Evolutionary conservation across 352 stramenopile genomes (phyloP), one percentile per base, ranked within the genome.

Genomic region (Globisporangium spiculum): DNA sequence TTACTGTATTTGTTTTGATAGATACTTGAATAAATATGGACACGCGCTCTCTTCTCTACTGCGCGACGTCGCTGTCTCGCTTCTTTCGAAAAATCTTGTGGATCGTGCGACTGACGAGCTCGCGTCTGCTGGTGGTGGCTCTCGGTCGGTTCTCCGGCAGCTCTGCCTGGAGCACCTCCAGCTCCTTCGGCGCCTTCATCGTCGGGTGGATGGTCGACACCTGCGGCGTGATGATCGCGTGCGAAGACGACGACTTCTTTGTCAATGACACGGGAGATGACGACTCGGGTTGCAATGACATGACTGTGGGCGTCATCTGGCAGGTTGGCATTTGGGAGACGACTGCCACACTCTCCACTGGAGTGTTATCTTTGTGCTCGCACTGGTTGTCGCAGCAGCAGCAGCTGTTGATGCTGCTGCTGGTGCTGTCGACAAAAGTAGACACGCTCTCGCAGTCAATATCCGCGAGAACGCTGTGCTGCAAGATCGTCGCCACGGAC

Each of bases 401-500:
- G 22, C 26, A 32, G 27, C 27, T 32, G 27, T 32, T 32, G 27
- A 32, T 55, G 30, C 20, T 22, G 18, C 4, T 52, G 6, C 18
- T 52, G 18, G 0, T 52, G 18, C 4, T 22, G 6, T 52, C 44
- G 6, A 3, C 20, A 26, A 36, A 9, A 41, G 16, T 18, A 18
- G 20, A 12, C 4, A 18, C 53, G 20, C 44, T 27, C 7, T 62
- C 56, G n/a, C 54, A 63, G 41, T 63, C 64, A 10, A 69, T 52
- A n/a, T 14, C 41, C 9, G 20, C 38, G 12, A 69, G 73, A 53
- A 77, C 82, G 50, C 69, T 46, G 67, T 92, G 81, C 12, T 66
- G 59, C 58, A 83, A 62, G 36, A 92, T 64, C 34, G 78, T 68
- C 44, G 70, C 65, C 7, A 87, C 73, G 34, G 74, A 76, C 18